Evolutionary conservation across 768 basidiomycete genomes (phyloP), one percentile per base, ranked within the genome.

Genomic region (Mycena olivaceomarginata): DNA sequence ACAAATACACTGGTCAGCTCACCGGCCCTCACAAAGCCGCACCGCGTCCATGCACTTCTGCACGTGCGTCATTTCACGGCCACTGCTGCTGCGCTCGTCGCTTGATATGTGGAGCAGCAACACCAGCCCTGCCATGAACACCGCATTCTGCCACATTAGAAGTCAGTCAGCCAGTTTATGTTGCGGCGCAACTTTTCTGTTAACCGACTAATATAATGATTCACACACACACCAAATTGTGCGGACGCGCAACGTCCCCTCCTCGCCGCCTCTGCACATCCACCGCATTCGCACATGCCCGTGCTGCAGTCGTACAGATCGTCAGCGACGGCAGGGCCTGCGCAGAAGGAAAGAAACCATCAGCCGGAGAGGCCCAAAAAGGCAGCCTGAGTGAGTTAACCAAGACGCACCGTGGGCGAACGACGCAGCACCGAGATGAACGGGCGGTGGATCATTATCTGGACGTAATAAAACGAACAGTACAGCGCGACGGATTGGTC

Each of bases 401-500:
- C 12, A 37, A 39, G 15, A 22, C 59, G 5, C 37, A 18, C 31
- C 37, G 31, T 39, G 37, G 31, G 18, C 11, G 9, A 5, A 13
- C 31, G 11, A 15, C 25, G 22, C 12, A 31, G 25, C 53, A 56
- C 22, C 13, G 25, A 13, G 59, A 60, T 39, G 11, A 60, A 39
- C 39, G 59, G 59, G 11, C 59, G 59, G 31, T 60, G 59, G 37
- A 60, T 39, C 5, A n/a, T 16, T 31, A 60, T 60, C 16, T 60
- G 31, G 7, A 60, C 25, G 22, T 66, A 25, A 25, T 66, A 66
- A 13, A 16, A 15, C 7, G 41, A 64, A 22, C 20, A 53, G 15
- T n/a, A n/a, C 13, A 64, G n/a, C 10, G 63, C 40, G 4, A 64
- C 45, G 6, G 64, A 66, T 22, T 66, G 64, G 64, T 66, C 15